A percentile compares a stretch with the other conserved stretches of the same genome.
Evolutionary conservation across 768 basidiomycete genomes (phyloP).

Genomic region (Russula brevipes): DNA sequence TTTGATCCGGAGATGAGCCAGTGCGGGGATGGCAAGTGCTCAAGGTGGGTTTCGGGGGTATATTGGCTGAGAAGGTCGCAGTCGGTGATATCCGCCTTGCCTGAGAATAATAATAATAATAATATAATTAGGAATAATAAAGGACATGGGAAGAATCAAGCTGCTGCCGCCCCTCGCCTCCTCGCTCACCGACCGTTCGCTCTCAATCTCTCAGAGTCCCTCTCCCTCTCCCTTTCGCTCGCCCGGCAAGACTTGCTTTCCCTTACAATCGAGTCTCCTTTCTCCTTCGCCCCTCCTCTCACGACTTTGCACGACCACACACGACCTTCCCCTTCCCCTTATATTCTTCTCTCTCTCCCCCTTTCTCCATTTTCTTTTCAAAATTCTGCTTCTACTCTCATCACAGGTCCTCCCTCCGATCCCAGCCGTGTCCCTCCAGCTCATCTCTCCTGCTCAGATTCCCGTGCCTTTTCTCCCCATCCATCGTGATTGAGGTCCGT

Average conservation of each 20-base stretch:
- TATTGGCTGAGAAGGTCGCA: neutral
- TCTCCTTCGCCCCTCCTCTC: slow-evolving; percentile 29
- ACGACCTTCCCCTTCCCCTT: slow-evolving; percentile 21
- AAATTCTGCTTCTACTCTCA: slow-evolving; percentile 6
- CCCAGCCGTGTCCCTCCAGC: slow-evolving; percentile 8
- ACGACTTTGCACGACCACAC: slow-evolving; percentile 27
- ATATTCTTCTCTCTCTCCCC: neutral
- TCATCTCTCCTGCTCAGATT: slow-evolving; percentile 18
- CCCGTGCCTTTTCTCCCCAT: slow-evolving; percentile 13
- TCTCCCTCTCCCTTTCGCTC: neutral
- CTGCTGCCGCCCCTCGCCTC: slow-evolving; percentile 14
- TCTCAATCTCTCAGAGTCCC: neutral
- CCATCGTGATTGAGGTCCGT: slow-evolving; percentile 23
- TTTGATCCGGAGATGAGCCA: slow-evolving; percentile 16
- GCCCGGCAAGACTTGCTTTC: neutral
- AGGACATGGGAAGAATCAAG: neutral
- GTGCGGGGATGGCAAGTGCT: slow-evolving; percentile 6
- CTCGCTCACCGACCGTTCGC: neutral
- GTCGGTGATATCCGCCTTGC: slow-evolving; percentile 11
- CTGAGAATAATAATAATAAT: neutral
- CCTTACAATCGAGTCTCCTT: slow-evolving; percentile 17
- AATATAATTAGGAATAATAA: neutral
- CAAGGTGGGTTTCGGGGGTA: neutral
- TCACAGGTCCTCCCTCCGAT: slow-evolving; percentile 19
- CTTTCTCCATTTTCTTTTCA: slow-evolving; percentile 16